Percentiles rank a stretch among this genome's conserved stretches.
Evolutionary conservation across 305 asterid species (phyloP).

Genomic region (Rubia balearica): DNA sequence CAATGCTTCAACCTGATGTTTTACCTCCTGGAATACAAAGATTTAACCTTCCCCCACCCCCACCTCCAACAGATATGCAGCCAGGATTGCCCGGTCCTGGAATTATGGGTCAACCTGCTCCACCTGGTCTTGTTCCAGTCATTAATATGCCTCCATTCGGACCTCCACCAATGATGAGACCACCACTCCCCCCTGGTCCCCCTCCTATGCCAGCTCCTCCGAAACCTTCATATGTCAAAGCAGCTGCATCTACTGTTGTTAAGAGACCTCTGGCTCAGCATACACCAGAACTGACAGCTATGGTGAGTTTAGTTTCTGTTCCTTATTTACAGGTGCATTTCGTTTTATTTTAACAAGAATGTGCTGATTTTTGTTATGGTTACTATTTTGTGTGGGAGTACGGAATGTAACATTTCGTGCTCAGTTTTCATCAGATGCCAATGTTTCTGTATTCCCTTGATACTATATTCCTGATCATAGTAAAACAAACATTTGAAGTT

Average conservation of each 20-base stretch:
- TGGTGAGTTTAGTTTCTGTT: conserved; percentile 50
- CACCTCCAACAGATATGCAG: conserved; percentile 67
- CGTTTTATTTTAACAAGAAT: not conserved
- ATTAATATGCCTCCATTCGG: conserved; percentile 75
- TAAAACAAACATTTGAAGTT: not conserved
- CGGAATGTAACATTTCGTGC: not conserved
- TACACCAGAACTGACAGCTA: conserved; percentile 94
- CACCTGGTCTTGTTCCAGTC: conserved; percentile 64
- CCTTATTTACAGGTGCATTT: conserved; percentile 6
- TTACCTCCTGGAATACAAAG: conserved; percentile 64
- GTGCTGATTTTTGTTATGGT: not conserved
- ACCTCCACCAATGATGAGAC: conserved; percentile 81
- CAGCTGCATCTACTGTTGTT: conserved; percentile 96
- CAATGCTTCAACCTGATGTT: conserved; percentile 49
- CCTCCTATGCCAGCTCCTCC: conserved; percentile 64
- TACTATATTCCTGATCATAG: not conserved
- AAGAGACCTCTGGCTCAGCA: conserved; percentile 99
- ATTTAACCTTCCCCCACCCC: conserved; percentile 78
- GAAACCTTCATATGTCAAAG: conserved; percentile 87
- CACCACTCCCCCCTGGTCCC: conserved; percentile 99
- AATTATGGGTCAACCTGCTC: conserved; percentile 57
- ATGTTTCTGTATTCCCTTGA: not conserved
- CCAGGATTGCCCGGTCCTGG: conserved; percentile 47
- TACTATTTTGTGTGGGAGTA: not conserved
- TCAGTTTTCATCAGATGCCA: not conserved